Conservation (phyloP, 2,329 filamentous ascomycete genomes). For the Fusarium multiceps region DNA sequence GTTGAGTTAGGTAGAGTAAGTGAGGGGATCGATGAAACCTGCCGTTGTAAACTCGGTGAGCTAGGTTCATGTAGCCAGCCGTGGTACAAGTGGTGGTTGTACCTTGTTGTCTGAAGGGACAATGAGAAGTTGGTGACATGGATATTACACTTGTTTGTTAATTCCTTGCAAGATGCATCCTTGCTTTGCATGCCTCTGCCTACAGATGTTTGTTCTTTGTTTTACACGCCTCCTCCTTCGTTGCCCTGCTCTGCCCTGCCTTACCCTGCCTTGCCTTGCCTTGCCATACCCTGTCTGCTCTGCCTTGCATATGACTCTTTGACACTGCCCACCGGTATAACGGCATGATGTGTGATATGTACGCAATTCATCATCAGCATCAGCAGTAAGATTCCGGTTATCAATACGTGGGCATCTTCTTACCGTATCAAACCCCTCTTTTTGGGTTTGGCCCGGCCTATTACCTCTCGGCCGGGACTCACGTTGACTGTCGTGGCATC, state of each 20-base stretch:
- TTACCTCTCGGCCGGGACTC: slow-evolving; percentile 23
- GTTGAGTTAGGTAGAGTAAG: neutral
- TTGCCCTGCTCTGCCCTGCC: neutral
- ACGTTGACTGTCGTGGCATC: slow-evolving; percentile 28
- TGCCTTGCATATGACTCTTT: slow-evolving; percentile 2
- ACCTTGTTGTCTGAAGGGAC: slow-evolving; percentile 23
- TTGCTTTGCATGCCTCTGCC: slow-evolving; percentile 16
- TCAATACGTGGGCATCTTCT: slow-evolving; percentile 33
- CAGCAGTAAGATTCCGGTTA: slow-evolving; percentile 32
- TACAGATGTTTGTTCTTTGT: slow-evolving; percentile 16
- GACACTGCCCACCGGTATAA: slow-evolving; percentile 32
- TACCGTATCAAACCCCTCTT: slow-evolving; percentile 15
- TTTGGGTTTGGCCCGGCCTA: slow-evolving; percentile 1
- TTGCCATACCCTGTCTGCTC: neutral
- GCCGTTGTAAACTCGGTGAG: slow-evolving; percentile 34
- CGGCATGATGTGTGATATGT: slow-evolving; percentile 33
- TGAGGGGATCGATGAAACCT: slow-evolving; percentile 22
- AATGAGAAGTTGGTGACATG: slow-evolving; percentile 32
- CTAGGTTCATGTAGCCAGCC: slow-evolving; percentile 15
- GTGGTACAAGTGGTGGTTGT: slow-evolving; percentile 36
- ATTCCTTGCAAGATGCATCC: slow-evolving; percentile 23
- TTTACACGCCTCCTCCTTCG: slow-evolving; percentile 30
- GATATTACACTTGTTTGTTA: slow-evolving; percentile 22
- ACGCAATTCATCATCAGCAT: slow-evolving; percentile 24
- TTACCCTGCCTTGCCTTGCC: slow-evolving; percentile 4